Percentiles rank a stretch among this genome's conserved stretches.
Evolutionary conservation across 108 stramenopile genomes (phyloP).

Genomic region (Skeletonema potamos): DNA sequence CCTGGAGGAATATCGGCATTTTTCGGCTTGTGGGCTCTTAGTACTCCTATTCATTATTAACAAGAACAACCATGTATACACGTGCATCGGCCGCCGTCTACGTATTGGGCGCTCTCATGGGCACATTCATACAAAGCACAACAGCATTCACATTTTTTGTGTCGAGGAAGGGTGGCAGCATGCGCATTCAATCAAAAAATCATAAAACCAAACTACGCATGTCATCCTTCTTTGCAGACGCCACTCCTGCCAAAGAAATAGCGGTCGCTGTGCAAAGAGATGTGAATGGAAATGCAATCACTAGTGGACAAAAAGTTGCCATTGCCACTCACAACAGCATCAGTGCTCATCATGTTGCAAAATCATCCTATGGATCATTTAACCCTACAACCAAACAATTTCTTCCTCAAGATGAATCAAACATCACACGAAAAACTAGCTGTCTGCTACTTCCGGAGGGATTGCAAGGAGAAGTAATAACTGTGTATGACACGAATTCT

Average conservation of each 20-base stretch:
- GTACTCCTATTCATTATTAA: too few species aligned
- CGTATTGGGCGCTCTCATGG: background rate
- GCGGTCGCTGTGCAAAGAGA: slow-evolving; percentile 4
- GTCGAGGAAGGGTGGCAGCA: background rate
- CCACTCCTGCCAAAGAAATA: slow-evolving; percentile 14
- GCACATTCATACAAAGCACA: background rate
- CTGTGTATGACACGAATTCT: slow-evolving; percentile 23
- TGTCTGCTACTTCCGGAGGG: slow-evolving; percentile 28
- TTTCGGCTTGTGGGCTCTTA: too few species aligned
- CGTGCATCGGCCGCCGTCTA: background rate
- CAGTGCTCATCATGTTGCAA: slow-evolving; percentile 26
- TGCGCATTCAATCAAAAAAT: background rate
- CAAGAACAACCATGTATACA: background rate
- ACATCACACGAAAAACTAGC: slow-evolving; percentile 3
- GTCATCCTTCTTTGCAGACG: slow-evolving; percentile 23
- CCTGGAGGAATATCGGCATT: too few species aligned
- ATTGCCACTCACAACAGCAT: slow-evolving; percentile 3
- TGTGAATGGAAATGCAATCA: slow-evolving; percentile 6
- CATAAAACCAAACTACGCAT: background rate
- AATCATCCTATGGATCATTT: slow-evolving; percentile 21
- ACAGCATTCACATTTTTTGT: background rate
- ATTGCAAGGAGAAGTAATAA: slow-evolving; percentile 19
- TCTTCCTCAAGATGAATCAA: slow-evolving; percentile 13
- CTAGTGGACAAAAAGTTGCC: slow-evolving; percentile 6
- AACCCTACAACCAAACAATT: slow-evolving; percentile 16